phyloP scores from a whole-genome alignment of 495 filamentous ascomycete species.

The Podospora sp. region DNA sequence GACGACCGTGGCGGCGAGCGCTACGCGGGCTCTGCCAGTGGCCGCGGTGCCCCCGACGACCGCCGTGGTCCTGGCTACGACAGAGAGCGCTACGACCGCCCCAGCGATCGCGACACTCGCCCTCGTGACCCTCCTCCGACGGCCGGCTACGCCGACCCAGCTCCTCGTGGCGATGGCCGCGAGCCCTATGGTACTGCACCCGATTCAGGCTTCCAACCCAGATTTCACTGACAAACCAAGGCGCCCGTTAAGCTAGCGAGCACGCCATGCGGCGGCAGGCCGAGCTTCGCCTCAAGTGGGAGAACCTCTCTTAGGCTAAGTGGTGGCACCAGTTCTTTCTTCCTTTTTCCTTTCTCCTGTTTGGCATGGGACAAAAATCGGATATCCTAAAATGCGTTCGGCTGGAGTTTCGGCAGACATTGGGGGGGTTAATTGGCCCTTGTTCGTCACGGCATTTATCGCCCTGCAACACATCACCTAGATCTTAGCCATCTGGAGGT shows the following conservation, averaged over 20 bases:
- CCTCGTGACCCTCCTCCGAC: constrained; percentile 54
- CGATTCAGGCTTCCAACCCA: not conserved
- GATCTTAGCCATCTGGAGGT: constrained; percentile 35
- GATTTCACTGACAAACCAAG: constrained; percentile 25
- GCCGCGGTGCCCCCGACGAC: constrained; percentile 51
- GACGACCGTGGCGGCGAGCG: constrained; percentile 46
- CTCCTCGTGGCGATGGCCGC: constrained; percentile 63
- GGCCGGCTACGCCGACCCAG: constrained; percentile 58
- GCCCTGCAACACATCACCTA: constrained; percentile 29
- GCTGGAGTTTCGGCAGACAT: constrained; percentile 44
- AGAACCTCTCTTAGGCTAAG: constrained; percentile 22
- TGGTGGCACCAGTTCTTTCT: constrained; percentile 30
- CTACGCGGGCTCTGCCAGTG: constrained; percentile 44
- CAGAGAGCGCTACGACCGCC: constrained; percentile 58
- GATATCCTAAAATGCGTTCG: constrained; percentile 45
- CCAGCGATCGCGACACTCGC: constrained; percentile 47
- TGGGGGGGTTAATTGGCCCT: constrained; percentile 37
- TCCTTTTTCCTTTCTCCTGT: constrained; percentile 31
- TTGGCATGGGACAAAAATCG: constrained; percentile 42
- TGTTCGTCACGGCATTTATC: constrained; percentile 35
- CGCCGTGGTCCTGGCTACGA: constrained; percentile 57
- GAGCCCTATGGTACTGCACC: constrained; percentile 42
- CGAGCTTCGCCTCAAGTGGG: constrained; percentile 4
- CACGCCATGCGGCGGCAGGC: not conserved
- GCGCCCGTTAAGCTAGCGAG: constrained; percentile 30